These are phyloP conservation scores for Breviolum minutum DNA, from an alignment of 73 alveolate genomes.

Conservation along the genomic window DNA sequence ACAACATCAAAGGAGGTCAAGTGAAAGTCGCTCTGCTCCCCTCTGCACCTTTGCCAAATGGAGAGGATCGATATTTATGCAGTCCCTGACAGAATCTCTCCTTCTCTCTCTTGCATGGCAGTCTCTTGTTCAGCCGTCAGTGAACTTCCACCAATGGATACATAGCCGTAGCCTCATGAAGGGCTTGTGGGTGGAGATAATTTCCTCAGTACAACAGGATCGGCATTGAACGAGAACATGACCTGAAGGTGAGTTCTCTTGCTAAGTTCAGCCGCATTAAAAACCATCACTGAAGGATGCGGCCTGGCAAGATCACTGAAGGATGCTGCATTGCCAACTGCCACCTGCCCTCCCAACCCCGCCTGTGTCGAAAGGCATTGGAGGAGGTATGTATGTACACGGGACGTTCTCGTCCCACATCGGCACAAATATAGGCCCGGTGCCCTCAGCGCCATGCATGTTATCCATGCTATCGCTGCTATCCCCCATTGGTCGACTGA, in stretches of 20 bases:
- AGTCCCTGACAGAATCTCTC: conserved; percentile 40
- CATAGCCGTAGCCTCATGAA: conserved; percentile 66
- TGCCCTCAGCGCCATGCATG: neutral
- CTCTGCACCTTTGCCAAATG: conserved; percentile 67
- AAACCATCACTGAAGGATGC: conserved; percentile 67
- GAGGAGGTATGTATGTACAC: conserved; percentile 85
- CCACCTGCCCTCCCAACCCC: neutral
- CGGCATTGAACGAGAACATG: neutral
- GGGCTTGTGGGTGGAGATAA: conserved; percentile 88
- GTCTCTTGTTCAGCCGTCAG: neutral
- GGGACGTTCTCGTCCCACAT: conserved; percentile 88
- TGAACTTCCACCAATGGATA: neutral
- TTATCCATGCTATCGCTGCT: no score
- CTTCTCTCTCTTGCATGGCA: neutral
- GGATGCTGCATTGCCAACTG: neutral
- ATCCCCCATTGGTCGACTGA: neutral
- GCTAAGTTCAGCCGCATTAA: conserved; percentile 39
- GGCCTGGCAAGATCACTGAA: conserved; percentile 54
- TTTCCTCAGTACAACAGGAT: conserved; percentile 16
- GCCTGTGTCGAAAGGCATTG: conserved; percentile 83
- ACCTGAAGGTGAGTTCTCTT: neutral
- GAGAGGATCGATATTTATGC: conserved; percentile 62
- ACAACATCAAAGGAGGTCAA: no score
- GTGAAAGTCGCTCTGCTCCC: neutral
- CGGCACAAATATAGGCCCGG: conserved; percentile 74